Base-by-base conservation (phyloP, 441 rosid genomes). In the Syzygium malaccense region DNA sequence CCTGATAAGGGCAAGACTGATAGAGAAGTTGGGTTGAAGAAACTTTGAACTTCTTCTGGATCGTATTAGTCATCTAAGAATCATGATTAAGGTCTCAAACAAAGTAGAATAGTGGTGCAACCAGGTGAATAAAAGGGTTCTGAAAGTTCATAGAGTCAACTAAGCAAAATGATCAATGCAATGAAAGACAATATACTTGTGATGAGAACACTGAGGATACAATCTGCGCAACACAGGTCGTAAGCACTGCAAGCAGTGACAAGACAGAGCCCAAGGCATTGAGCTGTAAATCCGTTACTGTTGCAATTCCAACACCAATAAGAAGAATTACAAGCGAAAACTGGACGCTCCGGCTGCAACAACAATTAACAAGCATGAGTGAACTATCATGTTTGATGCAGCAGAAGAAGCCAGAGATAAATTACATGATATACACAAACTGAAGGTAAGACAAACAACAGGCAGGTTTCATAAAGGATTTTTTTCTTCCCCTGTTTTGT, bases 1-100 rank as follows among this genome's bases (percentile, higher is more conserved):
- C 99, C 91, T 98, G 99, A 91, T 98, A 98, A 19, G 99, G 99
- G 93, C 99, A 98, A 58, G 99, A 98, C 93, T 98, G 99, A 89
- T 98, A 98, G 71, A 98, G 94, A 91, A 98, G 99, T 85, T 98
- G 99, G 85, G 99, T 98, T 48, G 99, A 98, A 85, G 99, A 98
- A 85, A 98, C 99, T 91, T 97, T 98, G 93, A 96, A 98, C 92
- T 97, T 98, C 96, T 97, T 98, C 95, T 98, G 99, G 93, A 98
- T 98, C 58, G 99, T 98, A 91, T 98, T 98, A 89, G 99, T 98
- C 99, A 98, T 98, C 99, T 98, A 92, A 90, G 75, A 62, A 78
- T 53, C 85, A 66, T 88, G 90, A 96, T 97, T 91, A 96, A 96
- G 98, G 84, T 89, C 91, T 90, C 53, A 84, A 87, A 90, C 89